A percentile compares a stretch with the other conserved stretches of the same genome.
These are phyloP conservation scores for Nemania abortiva DNA, from an alignment of 2,329 filamentous ascomycete species.

Conservation along the genomic window DNA sequence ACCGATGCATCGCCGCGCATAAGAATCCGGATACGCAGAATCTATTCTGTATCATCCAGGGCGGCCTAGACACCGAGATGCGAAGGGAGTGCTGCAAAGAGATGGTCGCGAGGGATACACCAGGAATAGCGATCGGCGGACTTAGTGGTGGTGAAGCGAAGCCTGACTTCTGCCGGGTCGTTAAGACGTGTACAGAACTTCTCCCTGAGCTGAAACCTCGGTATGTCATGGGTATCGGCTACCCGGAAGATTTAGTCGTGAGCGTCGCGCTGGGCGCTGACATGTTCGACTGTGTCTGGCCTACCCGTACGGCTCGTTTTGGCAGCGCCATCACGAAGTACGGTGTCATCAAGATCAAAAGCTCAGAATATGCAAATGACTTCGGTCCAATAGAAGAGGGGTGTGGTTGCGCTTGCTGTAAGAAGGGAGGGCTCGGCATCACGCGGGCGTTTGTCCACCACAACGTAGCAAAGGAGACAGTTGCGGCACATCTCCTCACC, in stretches of 20 bases:
- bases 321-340: slow-evolving; percentile 88
- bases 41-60: slow-evolving; percentile 98
- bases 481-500: slow-evolving; percentile 84
- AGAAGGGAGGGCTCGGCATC: slow-evolving; percentile 77
- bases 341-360: slow-evolving; percentile 87
- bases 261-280: slow-evolving; percentile 94
- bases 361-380: slow-evolving; percentile 80
- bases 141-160: slow-evolving; percentile 96
- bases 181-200: slow-evolving; percentile 84
- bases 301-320: slow-evolving; percentile 93
- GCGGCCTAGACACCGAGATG: slow-evolving; percentile 89
- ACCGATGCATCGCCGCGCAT: slow-evolving; percentile 93
- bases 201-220: slow-evolving; percentile 93
- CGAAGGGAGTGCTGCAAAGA: slow-evolving; percentile 83
- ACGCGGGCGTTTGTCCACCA: slow-evolving; percentile 93
- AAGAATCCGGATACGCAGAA: slow-evolving; percentile 86
- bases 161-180: slow-evolving; percentile 89
- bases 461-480: slow-evolving; percentile 93
- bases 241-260: slow-evolving; percentile 94
- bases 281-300: slow-evolving; percentile 99
- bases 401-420: slow-evolving; percentile 84
- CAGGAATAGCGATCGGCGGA: slow-evolving; percentile 95
- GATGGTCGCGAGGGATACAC: slow-evolving; percentile 92
- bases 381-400: slow-evolving; percentile 86
- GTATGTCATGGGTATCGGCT: slow-evolving; percentile 99